A percentile compares a stretch with the other conserved stretches of the same genome.
phyloP scores from a whole-genome alignment of 2,329 filamentous ascomycete species.

The Colletotrichum sublineola region DNA sequence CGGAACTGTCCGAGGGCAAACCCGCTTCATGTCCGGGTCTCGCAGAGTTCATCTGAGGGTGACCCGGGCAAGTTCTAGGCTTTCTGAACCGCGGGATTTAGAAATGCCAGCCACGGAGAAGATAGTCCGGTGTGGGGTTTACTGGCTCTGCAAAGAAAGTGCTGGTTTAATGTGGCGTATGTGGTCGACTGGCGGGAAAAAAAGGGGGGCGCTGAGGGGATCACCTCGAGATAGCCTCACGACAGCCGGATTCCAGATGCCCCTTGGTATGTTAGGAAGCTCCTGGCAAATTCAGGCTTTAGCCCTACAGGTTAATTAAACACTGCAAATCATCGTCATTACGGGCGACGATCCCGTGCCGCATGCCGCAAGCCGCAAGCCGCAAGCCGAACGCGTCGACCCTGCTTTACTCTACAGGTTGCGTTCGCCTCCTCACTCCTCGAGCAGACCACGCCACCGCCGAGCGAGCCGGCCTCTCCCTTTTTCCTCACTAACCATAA shows the following conservation, averaged over 20 bases:
- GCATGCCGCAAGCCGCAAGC: background rate
- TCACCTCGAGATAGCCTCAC: background rate
- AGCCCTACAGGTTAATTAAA: background rate
- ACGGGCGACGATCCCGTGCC: background rate
- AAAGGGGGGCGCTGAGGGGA: background rate
- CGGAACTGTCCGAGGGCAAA: background rate
- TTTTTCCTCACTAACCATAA: too few relatives aligned
- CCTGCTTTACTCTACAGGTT: background rate
- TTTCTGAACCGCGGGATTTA: background rate
- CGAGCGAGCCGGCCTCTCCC: background rate
- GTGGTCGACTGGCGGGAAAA: background rate
- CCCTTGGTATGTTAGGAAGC: background rate
- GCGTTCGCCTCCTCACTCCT: background rate
- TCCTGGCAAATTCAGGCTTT: background rate
- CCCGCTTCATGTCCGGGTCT: background rate
- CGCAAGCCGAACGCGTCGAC: background rate
- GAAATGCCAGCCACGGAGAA: background rate
- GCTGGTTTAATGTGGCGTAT: background rate
- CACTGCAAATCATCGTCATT: background rate
- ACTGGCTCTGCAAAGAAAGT: background rate
- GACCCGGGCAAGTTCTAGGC: background rate
- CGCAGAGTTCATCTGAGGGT: constrained; percentile 8
- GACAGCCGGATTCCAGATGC: background rate
- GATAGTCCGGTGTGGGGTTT: background rate
- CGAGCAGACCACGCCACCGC: background rate